Conservation (phyloP, 345 rosid species). For the Eucalyptus polybractea region DNA sequence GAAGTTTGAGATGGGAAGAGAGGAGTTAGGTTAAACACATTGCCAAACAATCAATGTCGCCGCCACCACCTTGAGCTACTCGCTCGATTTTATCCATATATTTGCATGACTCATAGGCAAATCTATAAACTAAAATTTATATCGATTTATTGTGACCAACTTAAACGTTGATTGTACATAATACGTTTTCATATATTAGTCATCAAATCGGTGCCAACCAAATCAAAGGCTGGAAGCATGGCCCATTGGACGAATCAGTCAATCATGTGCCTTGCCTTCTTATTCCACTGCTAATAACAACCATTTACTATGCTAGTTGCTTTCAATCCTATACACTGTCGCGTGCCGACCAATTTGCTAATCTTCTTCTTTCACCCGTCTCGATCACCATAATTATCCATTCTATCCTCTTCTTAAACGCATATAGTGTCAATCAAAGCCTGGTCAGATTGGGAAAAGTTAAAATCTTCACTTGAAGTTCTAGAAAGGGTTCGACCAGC, state of each 20-base stretch:
- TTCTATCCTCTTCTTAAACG: neutral
- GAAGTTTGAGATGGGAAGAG: neutral
- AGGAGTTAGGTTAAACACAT: neutral
- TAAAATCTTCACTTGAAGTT: neutral
- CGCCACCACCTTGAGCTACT: neutral
- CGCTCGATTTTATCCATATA: neutral
- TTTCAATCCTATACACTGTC: neutral
- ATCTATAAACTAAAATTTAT: neutral
- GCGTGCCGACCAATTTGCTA: neutral
- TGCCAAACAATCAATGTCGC: neutral
- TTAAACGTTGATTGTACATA: neutral
- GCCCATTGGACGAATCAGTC: neutral
- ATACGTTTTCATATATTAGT: neutral
- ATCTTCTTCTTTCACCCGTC: neutral
- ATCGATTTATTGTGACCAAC: neutral
- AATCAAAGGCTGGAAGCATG: neutral
- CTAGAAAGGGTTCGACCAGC: neutral
- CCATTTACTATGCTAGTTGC: neutral
- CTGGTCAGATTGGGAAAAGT: neutral
- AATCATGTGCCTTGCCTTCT: neutral
- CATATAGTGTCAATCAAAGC: neutral
- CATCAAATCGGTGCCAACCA: neutral
- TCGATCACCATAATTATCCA: neutral
- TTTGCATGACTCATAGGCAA: accelerated
- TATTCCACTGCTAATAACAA: neutral